phyloP scores from a whole-genome alignment of 495 filamentous ascomycete species.

The Trichoderma virens region DNA sequence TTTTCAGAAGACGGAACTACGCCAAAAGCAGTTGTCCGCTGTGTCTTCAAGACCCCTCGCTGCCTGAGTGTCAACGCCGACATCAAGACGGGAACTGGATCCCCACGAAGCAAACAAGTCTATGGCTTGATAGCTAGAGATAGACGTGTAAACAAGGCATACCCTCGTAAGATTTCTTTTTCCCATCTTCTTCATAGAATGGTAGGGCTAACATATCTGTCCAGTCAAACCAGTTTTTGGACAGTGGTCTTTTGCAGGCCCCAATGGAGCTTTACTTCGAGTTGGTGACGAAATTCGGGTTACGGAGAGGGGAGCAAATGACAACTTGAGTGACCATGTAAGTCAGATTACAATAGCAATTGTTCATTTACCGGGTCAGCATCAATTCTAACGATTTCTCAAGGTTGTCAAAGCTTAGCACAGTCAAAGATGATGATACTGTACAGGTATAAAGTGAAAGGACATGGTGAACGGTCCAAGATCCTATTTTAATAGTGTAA shows the following conservation, averaged over 20 bases:
- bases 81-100: neutral
- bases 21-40: neutral
- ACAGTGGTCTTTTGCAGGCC: neutral
- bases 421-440: too few species aligned
- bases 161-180: neutral
- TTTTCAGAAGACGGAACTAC: neutral
- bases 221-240: slow-evolving; percentile 3
- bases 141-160: neutral
- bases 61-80: neutral
- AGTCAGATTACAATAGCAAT: neutral
- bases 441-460: too few species aligned
- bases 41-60: slow-evolving; percentile 3
- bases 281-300: neutral
- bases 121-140: slow-evolving; percentile 2
- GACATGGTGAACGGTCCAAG: too few species aligned
- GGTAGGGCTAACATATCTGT: neutral
- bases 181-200: neutral
- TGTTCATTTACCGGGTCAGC: neutral
- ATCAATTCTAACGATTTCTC: neutral
- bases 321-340: neutral
- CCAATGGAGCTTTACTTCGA: neutral
- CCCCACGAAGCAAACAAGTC: neutral
- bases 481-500: too few species aligned
- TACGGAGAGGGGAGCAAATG: neutral
- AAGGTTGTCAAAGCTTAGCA: neutral